These are phyloP conservation scores for Cephalotrichum gorgonifer DNA, from an alignment of 2,329 filamentous ascomycete species.

Conservation along the genomic window DNA sequence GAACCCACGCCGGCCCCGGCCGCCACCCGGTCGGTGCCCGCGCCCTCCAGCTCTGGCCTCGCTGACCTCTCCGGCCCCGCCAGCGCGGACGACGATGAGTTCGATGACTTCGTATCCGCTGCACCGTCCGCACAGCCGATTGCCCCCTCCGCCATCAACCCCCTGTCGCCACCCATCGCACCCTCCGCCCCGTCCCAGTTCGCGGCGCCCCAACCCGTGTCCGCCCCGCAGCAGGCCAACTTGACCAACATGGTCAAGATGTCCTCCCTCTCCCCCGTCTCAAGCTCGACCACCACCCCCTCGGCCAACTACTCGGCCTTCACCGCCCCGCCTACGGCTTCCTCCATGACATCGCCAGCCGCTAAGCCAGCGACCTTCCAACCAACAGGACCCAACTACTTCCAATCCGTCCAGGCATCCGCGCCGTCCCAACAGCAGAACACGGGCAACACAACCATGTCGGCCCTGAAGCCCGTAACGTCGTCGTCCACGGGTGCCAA, in stretches of 20 bases:
- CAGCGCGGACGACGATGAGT: constrained; percentile 64
- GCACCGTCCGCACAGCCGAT: constrained; percentile 39
- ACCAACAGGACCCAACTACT: constrained; percentile 77
- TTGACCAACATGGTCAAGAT: constrained; percentile 71
- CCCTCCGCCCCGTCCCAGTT: constrained; percentile 54
- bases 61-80: constrained; percentile 27
- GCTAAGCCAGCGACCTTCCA: constrained; percentile 26
- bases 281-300: constrained; percentile 43
- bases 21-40: constrained; percentile 1
- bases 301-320: constrained; percentile 57
- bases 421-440: constrained; percentile 17
- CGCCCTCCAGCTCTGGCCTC: constrained; percentile 25
- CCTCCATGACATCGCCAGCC: constrained; percentile 13
- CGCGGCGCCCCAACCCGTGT: constrained; percentile 73
- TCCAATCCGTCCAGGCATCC: constrained; percentile 61
- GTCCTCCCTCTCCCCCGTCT: constrained; percentile 68
- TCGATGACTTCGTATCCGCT: constrained; percentile 95
- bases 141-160: constrained; percentile 29
- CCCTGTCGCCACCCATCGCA: constrained; percentile 35
- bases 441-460: constrained; percentile 26
- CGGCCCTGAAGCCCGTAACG: constrained; percentile 36
- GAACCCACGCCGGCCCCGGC: constrained; percentile 21
- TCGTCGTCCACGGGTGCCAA: constrained; percentile 37
- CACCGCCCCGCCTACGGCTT: constrained; percentile 30
- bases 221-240: constrained; percentile 70